Evolutionary conservation across 306 rosid species (phyloP).

Genomic region (Pterocarpus santalinus): DNA sequence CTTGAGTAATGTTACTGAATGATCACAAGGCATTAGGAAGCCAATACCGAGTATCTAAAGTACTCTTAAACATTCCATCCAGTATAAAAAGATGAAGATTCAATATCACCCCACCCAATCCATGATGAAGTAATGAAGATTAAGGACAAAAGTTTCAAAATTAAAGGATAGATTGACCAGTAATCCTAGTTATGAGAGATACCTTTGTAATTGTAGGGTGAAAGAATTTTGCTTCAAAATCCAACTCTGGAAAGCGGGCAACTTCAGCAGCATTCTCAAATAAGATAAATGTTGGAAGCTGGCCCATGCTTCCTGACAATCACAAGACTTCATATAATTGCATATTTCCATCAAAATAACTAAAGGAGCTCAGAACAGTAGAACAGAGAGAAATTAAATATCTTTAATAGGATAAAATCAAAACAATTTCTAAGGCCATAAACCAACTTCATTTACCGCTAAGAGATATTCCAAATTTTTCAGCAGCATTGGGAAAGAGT

Average conservation of each 20-base stretch:
- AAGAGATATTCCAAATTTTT: constrained; percentile 79
- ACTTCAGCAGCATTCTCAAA: constrained; percentile 83
- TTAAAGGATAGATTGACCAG: background rate
- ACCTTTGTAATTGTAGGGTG: constrained; percentile 77
- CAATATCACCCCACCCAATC: background rate
- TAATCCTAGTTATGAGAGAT: background rate
- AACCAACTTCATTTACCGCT: constrained; percentile 60
- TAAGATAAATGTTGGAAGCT: constrained; percentile 89
- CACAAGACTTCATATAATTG: constrained; percentile 35
- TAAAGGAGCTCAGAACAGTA: background rate
- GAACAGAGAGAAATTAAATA: constrained; percentile 21
- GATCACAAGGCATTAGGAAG: background rate
- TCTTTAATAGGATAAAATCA: background rate
- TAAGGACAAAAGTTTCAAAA: constrained; percentile 2
- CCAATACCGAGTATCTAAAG: background rate
- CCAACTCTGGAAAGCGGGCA: constrained; percentile 79
- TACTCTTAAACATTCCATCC: background rate
- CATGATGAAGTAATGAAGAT: background rate
- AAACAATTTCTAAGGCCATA: constrained; percentile 25
- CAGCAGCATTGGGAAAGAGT: constrained; percentile 93
- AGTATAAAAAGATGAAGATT: constrained; percentile 12
- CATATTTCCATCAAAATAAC: constrained; percentile 27
- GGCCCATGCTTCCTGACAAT: constrained; percentile 79
- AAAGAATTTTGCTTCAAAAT: constrained; percentile 64
- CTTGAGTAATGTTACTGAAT: constrained; percentile 22